Evolutionary conservation across 768 basidiomycete genomes (phyloP), one percentile per base, ranked within the genome.

Genomic region (Suillus bovinus): DNA sequence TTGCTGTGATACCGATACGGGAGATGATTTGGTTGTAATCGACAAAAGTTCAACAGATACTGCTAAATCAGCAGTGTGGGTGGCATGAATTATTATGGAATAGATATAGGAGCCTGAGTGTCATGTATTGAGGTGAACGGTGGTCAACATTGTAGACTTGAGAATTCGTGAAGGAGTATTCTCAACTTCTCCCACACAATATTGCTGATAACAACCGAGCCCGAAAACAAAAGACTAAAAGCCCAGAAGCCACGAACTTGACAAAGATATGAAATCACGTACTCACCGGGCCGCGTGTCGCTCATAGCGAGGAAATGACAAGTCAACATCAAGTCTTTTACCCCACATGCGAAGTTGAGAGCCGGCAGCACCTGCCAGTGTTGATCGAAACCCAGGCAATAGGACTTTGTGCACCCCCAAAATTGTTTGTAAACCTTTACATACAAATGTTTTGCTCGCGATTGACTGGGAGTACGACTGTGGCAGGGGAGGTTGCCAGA

Each of bases 401-500:
- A 34, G 33, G 33, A 34, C 33, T 34, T 34, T 10, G 33, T 34
- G 10, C 33, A 34, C 33, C 33, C 8, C 33, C 33, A 34, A 2
- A 34, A n/a, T n/a, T n/a, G n/a, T n/a, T n/a, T n/a, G n/a, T n/a
- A n/a, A n/a, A n/a, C n/a, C n/a, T n/a, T n/a, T n/a, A n/a, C n/a
- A n/a, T n/a, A n/a, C n/a, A n/a, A n/a, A n/a, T n/a, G n/a, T n/a
- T n/a, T n/a, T n/a, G n/a, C n/a, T n/a, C n/a, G n/a, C n/a, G 78
- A 76, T 36, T 72, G 70, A 11, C 74, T 74, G 83, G 78, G 55
- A 92, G 79, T 1, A 77, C 82, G 22, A 91, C 86, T 16, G 70
- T 83, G 1, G 81, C 82, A 4, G 86, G 76, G 7, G 78, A 81
- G 13, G 83, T 84, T 20, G 87, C 78, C 65, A 91, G 77, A 6